Evolutionary conservation across 2,329 filamentous ascomycete genomes (phyloP).

Genomic region (Cercospora sp.): DNA sequence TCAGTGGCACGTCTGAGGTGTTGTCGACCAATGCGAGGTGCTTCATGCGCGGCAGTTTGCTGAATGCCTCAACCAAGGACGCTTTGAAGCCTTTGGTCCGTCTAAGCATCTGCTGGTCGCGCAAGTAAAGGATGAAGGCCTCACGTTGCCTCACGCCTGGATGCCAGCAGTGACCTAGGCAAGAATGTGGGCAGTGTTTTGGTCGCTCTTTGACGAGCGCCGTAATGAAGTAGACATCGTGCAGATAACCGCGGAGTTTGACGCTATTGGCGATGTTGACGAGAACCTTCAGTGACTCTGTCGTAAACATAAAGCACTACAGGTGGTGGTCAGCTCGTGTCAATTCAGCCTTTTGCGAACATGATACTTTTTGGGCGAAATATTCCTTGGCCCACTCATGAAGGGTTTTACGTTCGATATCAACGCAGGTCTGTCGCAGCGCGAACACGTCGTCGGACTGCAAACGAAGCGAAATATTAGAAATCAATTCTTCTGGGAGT

Average conservation of each 20-base stretch:
- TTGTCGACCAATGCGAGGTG: conserved; percentile 20
- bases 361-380: conserved; percentile 16
- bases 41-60: conserved; percentile 23
- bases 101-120: conserved; percentile 31
- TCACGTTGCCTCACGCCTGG: conserved; percentile 30
- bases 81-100: conserved; percentile 22
- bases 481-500: conserved; percentile 36
- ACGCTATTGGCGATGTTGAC: conserved; percentile 29
- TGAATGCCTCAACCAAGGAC: conserved; percentile 31
- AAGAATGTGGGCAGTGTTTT: conserved; percentile 22
- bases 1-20: conserved; percentile 6
- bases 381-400: conserved; percentile 35
- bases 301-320: conserved; percentile 23
- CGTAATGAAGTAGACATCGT: conserved; percentile 30
- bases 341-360: not conserved
- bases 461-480: conserved; percentile 31
- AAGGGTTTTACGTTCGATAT: conserved; percentile 30
- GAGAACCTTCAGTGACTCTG: conserved; percentile 31
- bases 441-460: conserved; percentile 33
- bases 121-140: conserved; percentile 30
- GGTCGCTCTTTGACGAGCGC: conserved; percentile 24
- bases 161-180: conserved; percentile 20
- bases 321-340: not conserved
- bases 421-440: conserved; percentile 32
- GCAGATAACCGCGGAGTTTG: conserved; percentile 29